Evolutionary conservation across 75 land plant species (phyloP), one percentile per base, ranked within the genome.

Genomic region (Selaginella moellendorffii): DNA sequence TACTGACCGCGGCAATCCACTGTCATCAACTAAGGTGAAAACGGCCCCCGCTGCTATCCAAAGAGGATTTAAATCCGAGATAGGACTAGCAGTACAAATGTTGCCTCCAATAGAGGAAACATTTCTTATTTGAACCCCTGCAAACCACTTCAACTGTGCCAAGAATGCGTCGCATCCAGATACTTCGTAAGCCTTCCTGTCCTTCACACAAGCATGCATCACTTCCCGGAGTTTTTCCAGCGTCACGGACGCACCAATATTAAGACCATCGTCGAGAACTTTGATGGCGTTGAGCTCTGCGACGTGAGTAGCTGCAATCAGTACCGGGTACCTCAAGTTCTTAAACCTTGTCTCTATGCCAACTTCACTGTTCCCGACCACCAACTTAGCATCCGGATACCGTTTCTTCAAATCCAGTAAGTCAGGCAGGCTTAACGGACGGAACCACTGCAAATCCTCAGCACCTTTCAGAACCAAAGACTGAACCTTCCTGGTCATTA

Each of bases 81-180:
- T 95, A 14, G 99, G 99, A 60, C 97, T 95, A 0, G 99, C 92
- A 26, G 97, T 95, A 69, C 91, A 90, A 5, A 95, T 82, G 67
- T 95, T 95, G 14, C 99, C 99, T 27, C 99, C 99, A 61, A 95
- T 69, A 61, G 97, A 90, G 59, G 97, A 81, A 51, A 84, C 86
- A 81, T 95, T 95, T 63, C 72, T 80, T 62, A 95, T 90, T 54
- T 95, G 99, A 2, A 63, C 74, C 54, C 97, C 92, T 65, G 97
- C 97, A 84, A 95, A 90, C 96, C 97, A 95, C 63, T 82, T 78
- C 30, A 95, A 30, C 65, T 95, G 97, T 61, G 83, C 85, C 30
- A 82, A 54, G 24, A 95, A 54, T 28, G 97, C 88, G 63, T 63
- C 67, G 67, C 91, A 90, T 21, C 81, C 68, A 65, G 92, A 84